Conservation (phyloP, 2,329 filamentous ascomycete species). For the Parastagonospora avenae region DNA sequence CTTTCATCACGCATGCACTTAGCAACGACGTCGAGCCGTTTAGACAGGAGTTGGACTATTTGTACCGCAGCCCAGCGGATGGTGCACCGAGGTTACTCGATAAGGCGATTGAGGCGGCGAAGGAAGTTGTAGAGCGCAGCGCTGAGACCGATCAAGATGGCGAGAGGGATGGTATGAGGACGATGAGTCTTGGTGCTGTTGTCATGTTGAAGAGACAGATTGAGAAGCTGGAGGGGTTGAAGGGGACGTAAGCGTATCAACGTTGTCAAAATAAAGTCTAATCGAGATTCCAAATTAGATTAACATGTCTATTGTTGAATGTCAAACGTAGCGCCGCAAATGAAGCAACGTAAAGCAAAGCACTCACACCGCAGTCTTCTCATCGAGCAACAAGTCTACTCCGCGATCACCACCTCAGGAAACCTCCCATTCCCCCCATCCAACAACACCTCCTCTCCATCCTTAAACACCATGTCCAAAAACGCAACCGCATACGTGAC, state of each 20-base stretch:
- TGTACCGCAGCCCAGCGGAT: constrained; percentile 51
- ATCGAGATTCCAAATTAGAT: too few species aligned
- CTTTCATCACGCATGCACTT: constrained; percentile 57
- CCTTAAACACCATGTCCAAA: constrained; percentile 26
- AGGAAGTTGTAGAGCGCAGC: constrained; percentile 49
- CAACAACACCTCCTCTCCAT: constrained; percentile 2
- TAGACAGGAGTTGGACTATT: constrained; percentile 57
- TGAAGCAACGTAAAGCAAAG: too few species aligned
- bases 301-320: too few species aligned
- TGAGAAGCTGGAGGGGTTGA: constrained; percentile 42
- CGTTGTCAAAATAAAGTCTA: too few species aligned
- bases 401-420: constrained; percentile 20
- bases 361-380: too few species aligned
- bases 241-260: not conserved
- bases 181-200: constrained; percentile 55
- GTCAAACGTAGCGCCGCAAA: too few species aligned
- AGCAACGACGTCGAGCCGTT: constrained; percentile 52
- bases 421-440: constrained; percentile 6
- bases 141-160: constrained; percentile 28
- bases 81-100: constrained; percentile 49
- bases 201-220: constrained; percentile 50
- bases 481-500: constrained; percentile 26
- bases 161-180: constrained; percentile 51
- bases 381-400: not conserved
- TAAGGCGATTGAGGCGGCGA: constrained; percentile 51